Evolutionary conservation across 305 asterid genomes (phyloP), one percentile per base, ranked within the genome.

Genomic region (Solanum aculeatissimum): DNA sequence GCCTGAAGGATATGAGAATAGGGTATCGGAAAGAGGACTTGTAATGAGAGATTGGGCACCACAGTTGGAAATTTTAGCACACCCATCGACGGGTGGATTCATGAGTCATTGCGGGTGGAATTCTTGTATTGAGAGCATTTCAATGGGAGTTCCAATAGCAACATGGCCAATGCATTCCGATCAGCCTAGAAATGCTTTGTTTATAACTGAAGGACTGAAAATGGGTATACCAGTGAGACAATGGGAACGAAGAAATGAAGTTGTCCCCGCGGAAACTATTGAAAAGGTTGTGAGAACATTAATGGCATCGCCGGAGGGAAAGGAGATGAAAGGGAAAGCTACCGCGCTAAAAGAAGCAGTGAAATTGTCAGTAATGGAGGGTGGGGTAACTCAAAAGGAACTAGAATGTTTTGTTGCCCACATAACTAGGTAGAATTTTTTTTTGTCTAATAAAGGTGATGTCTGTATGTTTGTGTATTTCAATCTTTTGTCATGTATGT

Each of bases 141-240:
- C 94, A 0, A 91, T 89, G 93, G 98, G 98, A 2, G 96, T 92
- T 2, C 94, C 98, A 0, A 84, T 95, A 1, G 96, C 90, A 1
- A 88, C 97, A 7, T 95, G 98, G 98, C 98, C 98, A 9, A 89
- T 95, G 94, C 98, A 93, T 71, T 94, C 97, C 2, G 98, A 94
- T 45, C 98, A 94, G 84, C 96, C 95, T 0, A 85, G 92, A 29
- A 94, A 94, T 71, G 90, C 95, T 0, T 47, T 87, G 4, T 68
- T 94, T 47, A 35, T 94, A 0, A 86, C 94, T 1, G 51, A 87
- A 14, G 87, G 90, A 16, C 51, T 94, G 81, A 86, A 85, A 49
- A 82, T 90, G 27, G 97, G 97, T 0, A 3, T 94, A 4, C 54
- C 51, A 1, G 92, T 93, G 0, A 89, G 86, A 86, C 92, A 89